phyloP scores from a whole-genome alignment of 805 yeast species.

The Suhomyces kilbournensis region DNA sequence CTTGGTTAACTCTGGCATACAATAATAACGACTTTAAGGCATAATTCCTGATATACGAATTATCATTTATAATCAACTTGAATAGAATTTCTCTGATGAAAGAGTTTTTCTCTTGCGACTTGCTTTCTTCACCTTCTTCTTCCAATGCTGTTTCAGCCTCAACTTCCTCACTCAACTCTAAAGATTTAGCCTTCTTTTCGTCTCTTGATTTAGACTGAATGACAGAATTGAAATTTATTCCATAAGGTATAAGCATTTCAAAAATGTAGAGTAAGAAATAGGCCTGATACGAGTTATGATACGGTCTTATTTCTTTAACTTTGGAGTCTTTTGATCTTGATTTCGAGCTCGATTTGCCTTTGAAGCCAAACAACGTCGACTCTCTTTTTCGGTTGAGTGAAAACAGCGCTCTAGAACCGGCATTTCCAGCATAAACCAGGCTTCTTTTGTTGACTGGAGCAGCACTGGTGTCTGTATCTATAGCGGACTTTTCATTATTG shows the following conservation, averaged over 20 bases:
- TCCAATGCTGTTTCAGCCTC: constrained; percentile 11
- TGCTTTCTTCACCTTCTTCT: constrained; percentile 18
- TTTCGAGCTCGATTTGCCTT: constrained; percentile 17
- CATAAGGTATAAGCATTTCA: constrained; percentile 33
- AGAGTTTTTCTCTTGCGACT: constrained; percentile 15
- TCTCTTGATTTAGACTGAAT: constrained; percentile 8
- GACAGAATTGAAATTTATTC: constrained; percentile 29
- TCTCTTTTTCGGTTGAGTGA: constrained; percentile 19
- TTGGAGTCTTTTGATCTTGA: constrained; percentile 16
- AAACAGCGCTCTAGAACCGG: not conserved
- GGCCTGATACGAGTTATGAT: constrained; percentile 34
- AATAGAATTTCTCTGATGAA: constrained; percentile 30
- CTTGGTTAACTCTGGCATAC: constrained; percentile 28
- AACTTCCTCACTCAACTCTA: constrained; percentile 8
- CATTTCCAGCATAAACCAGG: not conserved
- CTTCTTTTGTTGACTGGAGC: not conserved
- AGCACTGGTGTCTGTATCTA: not conserved
- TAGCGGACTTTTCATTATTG: constrained; percentile 2
- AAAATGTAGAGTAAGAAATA: constrained; percentile 27
- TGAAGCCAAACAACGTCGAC: constrained; percentile 25
- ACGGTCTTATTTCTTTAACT: constrained; percentile 22
- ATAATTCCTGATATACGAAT: constrained; percentile 34
- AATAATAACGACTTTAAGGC: constrained; percentile 29
- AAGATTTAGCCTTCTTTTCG: constrained; percentile 4
- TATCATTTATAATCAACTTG: constrained; percentile 30